phyloP scores from a whole-genome alignment of 768 basidiomycete species.

The Asterophora lycoperdoides region DNA sequence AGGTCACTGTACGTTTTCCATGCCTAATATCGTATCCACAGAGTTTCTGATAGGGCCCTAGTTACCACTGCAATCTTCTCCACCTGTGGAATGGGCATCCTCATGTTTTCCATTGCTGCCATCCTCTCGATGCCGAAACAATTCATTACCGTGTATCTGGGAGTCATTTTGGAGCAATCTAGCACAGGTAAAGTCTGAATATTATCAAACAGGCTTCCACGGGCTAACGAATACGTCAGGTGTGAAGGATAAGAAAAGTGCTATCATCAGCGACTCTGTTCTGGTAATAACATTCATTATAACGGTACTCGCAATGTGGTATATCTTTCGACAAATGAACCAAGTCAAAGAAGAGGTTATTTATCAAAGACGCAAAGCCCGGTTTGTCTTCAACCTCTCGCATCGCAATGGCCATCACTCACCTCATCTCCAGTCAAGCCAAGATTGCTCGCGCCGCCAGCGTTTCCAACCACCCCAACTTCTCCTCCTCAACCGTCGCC shows the following conservation, averaged over 20 bases:
- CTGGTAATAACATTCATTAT: conserved; percentile 65
- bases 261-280: conserved; percentile 66
- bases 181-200: conserved; percentile 25
- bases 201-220: background rate
- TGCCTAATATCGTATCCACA: background rate
- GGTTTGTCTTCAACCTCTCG: conserved; percentile 34
- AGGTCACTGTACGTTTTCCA: conserved; percentile 59
- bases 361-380: conserved; percentile 64
- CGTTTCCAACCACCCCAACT: conserved; percentile 13
- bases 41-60: conserved; percentile 3
- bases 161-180: conserved; percentile 66
- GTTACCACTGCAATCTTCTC: conserved; percentile 88
- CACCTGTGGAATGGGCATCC: conserved; percentile 82
- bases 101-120: conserved; percentile 74
- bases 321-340: conserved; percentile 71
- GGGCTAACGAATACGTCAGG: conserved; percentile 20
- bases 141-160: conserved; percentile 87
- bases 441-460: conserved; percentile 38
- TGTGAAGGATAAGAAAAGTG: conserved; percentile 41
- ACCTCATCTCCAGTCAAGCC: conserved; percentile 40
- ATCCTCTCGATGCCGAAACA: conserved; percentile 86
- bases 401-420: background rate
- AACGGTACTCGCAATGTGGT: conserved; percentile 80
- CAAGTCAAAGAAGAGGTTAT: conserved; percentile 63
- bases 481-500: conserved; percentile 18